Evolutionary conservation across 2,329 filamentous ascomycete genomes (phyloP), one percentile per base, ranked within the genome.

Genomic region (Ambrosiella beaveri): DNA sequence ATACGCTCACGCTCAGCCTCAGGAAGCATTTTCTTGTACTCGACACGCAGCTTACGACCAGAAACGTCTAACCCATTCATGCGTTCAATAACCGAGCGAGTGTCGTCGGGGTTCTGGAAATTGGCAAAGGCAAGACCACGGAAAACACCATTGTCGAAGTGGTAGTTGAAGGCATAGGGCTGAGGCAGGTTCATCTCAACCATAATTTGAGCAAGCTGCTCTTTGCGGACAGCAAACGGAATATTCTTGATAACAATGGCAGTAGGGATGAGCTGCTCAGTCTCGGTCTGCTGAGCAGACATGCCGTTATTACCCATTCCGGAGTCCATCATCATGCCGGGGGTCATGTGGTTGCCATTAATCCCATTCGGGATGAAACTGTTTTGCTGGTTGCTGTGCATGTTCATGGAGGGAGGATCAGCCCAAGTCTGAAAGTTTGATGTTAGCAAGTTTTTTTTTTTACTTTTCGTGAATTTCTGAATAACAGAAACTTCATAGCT

Each of bases 161-260:
- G 93, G 67, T 98, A 97, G 75, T 98, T 98, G 77, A 98, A 98
- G 11, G 93, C 93, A 67, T 98, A 98, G 0, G 93, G 93, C 64
- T 97, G 81, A 1, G 93, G 93, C 44, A 98, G 79, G 64, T 88
- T 86, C 78, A 97, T 81, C 17, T 95, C 88, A 7, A 90, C 87
- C 93, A 98, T 98, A 64, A 96, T 78, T 62, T 84, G 82, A 39
- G 95, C 88, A 44, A 98, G 77, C 65, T 91, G 88, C 71, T 98
- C 93, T 72, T 97, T 97, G 70, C 95, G 90, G 59, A 97, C 89
- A 36, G 94, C 93, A 69, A 98, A 98, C 0, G 94, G 93, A 41
- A 98, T 98, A 68, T 98, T 98, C 75, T 98, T 98, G 72, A 98
- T 97, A 60, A 98, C 93, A 65, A 98, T 97, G 57, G 93, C 93